Evolutionary conservation across 2,329 filamentous ascomycete species (phyloP).

Genomic region (Aspergillus intermedius): DNA sequence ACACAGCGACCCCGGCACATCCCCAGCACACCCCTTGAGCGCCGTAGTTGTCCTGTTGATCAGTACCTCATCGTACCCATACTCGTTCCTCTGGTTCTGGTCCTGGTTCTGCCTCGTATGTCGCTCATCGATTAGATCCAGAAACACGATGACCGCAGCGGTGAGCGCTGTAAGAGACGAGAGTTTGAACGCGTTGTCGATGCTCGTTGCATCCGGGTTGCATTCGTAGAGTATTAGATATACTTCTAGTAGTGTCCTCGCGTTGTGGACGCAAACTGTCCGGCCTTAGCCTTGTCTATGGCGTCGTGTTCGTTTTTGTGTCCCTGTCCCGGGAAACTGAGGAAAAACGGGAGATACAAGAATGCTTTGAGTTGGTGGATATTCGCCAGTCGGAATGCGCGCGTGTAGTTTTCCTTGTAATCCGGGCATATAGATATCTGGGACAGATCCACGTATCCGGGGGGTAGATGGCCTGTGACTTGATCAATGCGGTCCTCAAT

Average conservation of each 20-base stretch:
- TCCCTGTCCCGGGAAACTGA: not conserved
- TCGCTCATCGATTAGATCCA: not conserved
- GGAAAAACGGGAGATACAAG: not conserved
- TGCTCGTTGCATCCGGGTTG: not conserved
- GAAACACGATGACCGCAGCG: not conserved
- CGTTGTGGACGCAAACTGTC: not conserved
- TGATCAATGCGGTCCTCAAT: not conserved
- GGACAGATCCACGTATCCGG: not conserved
- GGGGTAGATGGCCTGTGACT: not conserved
- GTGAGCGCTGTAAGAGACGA: not conserved
- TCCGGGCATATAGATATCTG: not conserved
- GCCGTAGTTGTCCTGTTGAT: not conserved
- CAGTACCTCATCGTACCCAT: not conserved
- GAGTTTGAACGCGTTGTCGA: not conserved
- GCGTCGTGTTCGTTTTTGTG: not conserved
- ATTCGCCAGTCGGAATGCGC: not conserved
- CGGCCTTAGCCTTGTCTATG: not conserved
- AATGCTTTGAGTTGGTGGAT: not conserved
- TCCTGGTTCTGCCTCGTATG: not conserved
- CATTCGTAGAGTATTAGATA: not conserved
- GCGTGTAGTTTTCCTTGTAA: not conserved
- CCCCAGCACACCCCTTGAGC: not conserved
- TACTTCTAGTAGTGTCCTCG: not conserved
- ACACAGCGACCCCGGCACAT: not conserved
- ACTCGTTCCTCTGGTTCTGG: not conserved